Conservation (phyloP, 306 rosid genomes). For the Lagenaria siceraria region DNA sequence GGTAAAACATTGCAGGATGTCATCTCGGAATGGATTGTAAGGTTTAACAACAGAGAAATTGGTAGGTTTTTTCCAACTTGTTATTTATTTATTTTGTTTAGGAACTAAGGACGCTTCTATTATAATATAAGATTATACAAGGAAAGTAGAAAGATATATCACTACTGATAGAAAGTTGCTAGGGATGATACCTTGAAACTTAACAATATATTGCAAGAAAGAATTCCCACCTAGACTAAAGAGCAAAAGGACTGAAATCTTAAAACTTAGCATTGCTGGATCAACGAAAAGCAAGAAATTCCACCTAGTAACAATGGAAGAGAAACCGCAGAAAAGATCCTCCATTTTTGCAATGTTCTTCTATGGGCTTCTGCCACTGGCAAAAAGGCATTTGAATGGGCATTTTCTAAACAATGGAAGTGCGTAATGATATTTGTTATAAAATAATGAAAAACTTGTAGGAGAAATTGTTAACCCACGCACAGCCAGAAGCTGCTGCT, state of each 20-base stretch:
- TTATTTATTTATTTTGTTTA: not conserved
- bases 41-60: slow-evolving; percentile 55
- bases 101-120: not conserved
- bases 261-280: not conserved
- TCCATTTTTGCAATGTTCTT: not conserved
- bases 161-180: not conserved
- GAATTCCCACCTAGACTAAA: not conserved
- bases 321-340: not conserved
- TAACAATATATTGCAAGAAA: not conserved
- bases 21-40: slow-evolving; percentile 55
- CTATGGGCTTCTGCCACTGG: not conserved
- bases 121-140: not conserved
- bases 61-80: slow-evolving; percentile 20
- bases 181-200: not conserved
- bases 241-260: not conserved
- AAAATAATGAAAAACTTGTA: not conserved
- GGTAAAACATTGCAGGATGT: slow-evolving; percentile 78
- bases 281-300: not conserved
- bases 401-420: not conserved
- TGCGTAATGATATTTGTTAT: not conserved
- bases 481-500: too few relatives aligned
- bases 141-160: not conserved
- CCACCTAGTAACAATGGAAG: not conserved
- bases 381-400: not conserved
- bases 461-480: not conserved